Evolutionary conservation across 805 yeast genomes (phyloP), one percentile per base, ranked within the genome.

Genomic region (Blastobotrys parvus): DNA sequence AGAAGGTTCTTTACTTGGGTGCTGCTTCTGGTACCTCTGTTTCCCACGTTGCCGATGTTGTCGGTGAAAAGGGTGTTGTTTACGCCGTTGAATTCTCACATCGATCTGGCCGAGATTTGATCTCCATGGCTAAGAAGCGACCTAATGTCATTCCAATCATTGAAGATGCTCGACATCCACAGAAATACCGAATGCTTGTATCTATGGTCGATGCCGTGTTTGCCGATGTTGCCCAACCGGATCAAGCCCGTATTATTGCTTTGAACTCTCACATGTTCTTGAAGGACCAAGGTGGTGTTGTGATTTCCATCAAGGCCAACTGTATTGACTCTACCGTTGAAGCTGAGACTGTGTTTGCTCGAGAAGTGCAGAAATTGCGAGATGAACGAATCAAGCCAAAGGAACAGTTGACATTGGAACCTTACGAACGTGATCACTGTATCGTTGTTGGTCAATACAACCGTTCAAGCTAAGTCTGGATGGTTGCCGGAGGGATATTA

Each of bases 131-230:
- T 65, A 92, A 90, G 80, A 92, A 92, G 94, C 86, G 98, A 79
- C 97, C 98, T 54, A 92, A 92, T 64, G 94, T 92, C 46, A 87
- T 92, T 56, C 98, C 98, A 61, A 92, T 92, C 69, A 89, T 92
- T 67, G 98, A 92, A 72, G 98, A 92, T 73, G 98, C 98, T 52
- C 89, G 98, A 77, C 98, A 92, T 73, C 98, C 98, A 63, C 98
- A 92, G 69, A 92, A 92, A 72, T 92, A 92, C 82, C 82, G 98
- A 76, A 92, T 92, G 98, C 78, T 92, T 60, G 75, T 92, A 52
- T 95, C 97, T 61, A 92, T 92, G 98, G 98, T 92, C 54, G 98
- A 92, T 69, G 86, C 80, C 64, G 97, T 92, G 49, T 92, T 92
- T 63, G 98, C 98, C 50, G 98, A 92, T 77, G 98, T 92, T 66